Evolutionary conservation across 2,329 filamentous ascomycete species (phyloP).

Genomic region (Chaetomiaceae sp.): DNA sequence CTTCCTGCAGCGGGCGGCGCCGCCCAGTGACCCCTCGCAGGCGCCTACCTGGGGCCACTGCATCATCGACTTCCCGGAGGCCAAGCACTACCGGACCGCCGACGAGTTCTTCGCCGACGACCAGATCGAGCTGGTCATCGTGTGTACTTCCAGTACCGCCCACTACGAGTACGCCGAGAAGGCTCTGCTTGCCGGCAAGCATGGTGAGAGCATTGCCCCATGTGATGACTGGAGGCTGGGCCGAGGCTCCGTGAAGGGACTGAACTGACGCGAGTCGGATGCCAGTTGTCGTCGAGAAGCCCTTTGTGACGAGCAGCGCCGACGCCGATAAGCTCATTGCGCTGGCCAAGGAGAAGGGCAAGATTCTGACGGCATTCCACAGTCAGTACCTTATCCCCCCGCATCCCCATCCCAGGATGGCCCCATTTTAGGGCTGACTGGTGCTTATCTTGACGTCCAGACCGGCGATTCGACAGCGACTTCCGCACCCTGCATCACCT

Average conservation of each 20-base stretch:
- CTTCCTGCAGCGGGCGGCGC: constrained; percentile 43
- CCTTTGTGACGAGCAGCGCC: constrained; percentile 55
- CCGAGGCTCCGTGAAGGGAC: too few species aligned
- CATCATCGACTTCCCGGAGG: constrained; percentile 43
- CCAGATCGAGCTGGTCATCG: constrained; percentile 56
- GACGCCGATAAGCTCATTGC: constrained; percentile 53
- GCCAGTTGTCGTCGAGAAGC: constrained; percentile 60
- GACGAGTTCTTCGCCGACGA: constrained; percentile 57
- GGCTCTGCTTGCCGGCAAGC: constrained; percentile 56
- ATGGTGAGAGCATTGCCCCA: constrained; percentile 35
- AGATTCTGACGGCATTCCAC: constrained; percentile 50
- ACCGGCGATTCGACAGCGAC: constrained; percentile 52
- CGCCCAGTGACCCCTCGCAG: constrained; percentile 23
- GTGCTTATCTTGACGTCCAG: constrained; percentile 9
- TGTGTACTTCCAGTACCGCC: constrained; percentile 48
- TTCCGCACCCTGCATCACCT: constrained; percentile 58
- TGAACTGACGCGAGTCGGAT: neutral
- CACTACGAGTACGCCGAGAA: constrained; percentile 53
- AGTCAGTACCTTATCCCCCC: constrained; percentile 36
- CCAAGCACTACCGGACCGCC: constrained; percentile 53
- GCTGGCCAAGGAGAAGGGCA: constrained; percentile 43
- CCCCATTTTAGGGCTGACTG: neutral
- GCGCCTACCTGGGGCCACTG: constrained; percentile 37
- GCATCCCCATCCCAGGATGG: too few species aligned
- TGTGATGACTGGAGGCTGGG: too few species aligned